These are phyloP conservation scores for Cydonia oblonga DNA, from an alignment of 331 rosid genomes.

Conservation along the genomic window DNA sequence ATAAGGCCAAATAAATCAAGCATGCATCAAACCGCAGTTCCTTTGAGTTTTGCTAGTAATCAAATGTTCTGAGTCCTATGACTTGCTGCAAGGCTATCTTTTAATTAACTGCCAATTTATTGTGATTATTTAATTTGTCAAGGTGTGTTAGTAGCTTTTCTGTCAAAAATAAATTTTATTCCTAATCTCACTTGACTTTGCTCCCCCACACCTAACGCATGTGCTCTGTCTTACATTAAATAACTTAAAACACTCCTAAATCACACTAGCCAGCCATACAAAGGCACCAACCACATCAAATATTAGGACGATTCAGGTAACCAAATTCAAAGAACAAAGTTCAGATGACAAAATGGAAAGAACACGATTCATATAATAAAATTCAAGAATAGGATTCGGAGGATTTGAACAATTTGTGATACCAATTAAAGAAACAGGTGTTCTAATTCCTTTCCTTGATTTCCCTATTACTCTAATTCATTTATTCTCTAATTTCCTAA, in stretches of 20 bases:
- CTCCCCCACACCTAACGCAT: background rate
- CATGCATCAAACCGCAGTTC: background rate
- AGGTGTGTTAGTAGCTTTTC: background rate
- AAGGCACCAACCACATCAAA: background rate
- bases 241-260: background rate
- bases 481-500: no score
- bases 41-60: background rate
- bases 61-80: background rate
- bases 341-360: no score
- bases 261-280: background rate
- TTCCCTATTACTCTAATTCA: no score
- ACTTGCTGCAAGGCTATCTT: background rate
- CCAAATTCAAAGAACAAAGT: no score
- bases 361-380: no score
- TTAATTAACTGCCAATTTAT: no score
- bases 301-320: no score
- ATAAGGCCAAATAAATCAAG: background rate
- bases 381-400: no score
- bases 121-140: background rate
- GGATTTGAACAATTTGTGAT: no score
- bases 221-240: background rate
- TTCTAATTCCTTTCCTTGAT: no score
- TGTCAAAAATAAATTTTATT: no score
- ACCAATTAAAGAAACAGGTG: no score
- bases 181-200: background rate